These are phyloP conservation scores for Kalmanozyma brasiliensis DNA, from an alignment of 1,284 basidiomycete species.

Conservation along the genomic window DNA sequence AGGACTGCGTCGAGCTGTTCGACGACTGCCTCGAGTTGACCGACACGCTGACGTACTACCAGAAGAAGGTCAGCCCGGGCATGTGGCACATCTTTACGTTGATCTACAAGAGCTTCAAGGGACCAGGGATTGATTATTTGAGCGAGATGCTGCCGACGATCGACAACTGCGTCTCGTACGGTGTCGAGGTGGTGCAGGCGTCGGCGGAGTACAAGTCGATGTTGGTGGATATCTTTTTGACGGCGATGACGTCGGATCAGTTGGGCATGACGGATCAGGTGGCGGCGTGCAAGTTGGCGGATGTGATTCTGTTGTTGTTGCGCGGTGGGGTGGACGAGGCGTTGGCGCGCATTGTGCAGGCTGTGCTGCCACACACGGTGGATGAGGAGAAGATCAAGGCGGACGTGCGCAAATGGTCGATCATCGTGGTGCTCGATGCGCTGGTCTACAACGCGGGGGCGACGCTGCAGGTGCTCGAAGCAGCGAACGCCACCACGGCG, in stretches of 20 bases:
- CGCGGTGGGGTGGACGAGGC: constrained; percentile 74
- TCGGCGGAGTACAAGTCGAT: constrained; percentile 82
- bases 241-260: constrained; percentile 77
- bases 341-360: constrained; percentile 51
- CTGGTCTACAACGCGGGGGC: constrained; percentile 85
- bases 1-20: constrained; percentile 74
- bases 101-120: constrained; percentile 85
- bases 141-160: constrained; percentile 85
- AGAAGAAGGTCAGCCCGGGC: constrained; percentile 78
- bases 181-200: constrained; percentile 78
- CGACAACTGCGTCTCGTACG: constrained; percentile 90
- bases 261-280: constrained; percentile 77
- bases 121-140: constrained; percentile 82
- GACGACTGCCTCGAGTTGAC: constrained; percentile 89
- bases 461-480: constrained; percentile 80
- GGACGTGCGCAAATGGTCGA: constrained; percentile 78
- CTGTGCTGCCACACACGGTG: constrained; percentile 47
- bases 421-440: constrained; percentile 83
- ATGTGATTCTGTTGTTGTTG: constrained; percentile 82
- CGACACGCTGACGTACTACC: constrained; percentile 85
- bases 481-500: constrained; percentile 72
- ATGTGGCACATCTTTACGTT: constrained; percentile 89
- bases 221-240: constrained; percentile 84
- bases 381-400: constrained; percentile 72
- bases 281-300: constrained; percentile 85